A percentile compares a stretch with the other conserved stretches of the same genome.
Evolutionary conservation across 257 asterid species (phyloP).

Genomic region (Lycium barbarum): DNA sequence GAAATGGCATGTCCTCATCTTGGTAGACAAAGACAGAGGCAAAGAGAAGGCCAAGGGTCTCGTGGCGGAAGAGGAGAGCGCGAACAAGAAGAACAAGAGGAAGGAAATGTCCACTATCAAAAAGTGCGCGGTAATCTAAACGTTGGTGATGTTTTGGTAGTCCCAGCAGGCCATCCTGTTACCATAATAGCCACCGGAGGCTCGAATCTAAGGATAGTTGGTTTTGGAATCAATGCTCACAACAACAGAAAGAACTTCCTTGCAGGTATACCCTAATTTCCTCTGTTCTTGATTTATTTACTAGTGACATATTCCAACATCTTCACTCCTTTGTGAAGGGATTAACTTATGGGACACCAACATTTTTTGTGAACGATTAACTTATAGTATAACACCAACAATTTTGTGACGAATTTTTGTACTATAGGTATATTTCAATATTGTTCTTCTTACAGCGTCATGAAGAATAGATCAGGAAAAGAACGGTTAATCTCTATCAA

Average conservation of each 20-base stretch:
- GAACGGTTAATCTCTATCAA: too few species aligned
- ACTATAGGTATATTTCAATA: too few species aligned
- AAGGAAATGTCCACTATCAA: slow-evolving; percentile 33
- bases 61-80: neutral
- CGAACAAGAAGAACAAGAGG: slow-evolving; percentile 15
- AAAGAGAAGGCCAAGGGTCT: neutral
- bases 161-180: slow-evolving; percentile 57
- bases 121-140: slow-evolving; percentile 41
- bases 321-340: too few species aligned
- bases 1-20: slow-evolving; percentile 65
- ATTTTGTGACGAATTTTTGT: too few species aligned
- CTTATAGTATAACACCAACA: too few species aligned
- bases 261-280: slow-evolving; percentile 40
- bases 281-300: neutral
- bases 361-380: too few species aligned
- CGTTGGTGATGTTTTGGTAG: slow-evolving; percentile 49
- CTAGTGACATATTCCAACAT: too few species aligned
- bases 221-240: slow-evolving; percentile 49
- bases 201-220: slow-evolving; percentile 43
- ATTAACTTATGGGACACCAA: too few species aligned
- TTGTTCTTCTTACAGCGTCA: too few species aligned
- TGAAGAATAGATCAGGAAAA: too few species aligned
- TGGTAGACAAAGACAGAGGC: slow-evolving; percentile 21
- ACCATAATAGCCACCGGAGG: slow-evolving; percentile 41
- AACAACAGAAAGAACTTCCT: slow-evolving; percentile 42